Percentiles rank a stretch among this genome's conserved stretches.
Conservation (phyloP, 768 basidiomycete species). For the Mrakia frigida region DNA sequence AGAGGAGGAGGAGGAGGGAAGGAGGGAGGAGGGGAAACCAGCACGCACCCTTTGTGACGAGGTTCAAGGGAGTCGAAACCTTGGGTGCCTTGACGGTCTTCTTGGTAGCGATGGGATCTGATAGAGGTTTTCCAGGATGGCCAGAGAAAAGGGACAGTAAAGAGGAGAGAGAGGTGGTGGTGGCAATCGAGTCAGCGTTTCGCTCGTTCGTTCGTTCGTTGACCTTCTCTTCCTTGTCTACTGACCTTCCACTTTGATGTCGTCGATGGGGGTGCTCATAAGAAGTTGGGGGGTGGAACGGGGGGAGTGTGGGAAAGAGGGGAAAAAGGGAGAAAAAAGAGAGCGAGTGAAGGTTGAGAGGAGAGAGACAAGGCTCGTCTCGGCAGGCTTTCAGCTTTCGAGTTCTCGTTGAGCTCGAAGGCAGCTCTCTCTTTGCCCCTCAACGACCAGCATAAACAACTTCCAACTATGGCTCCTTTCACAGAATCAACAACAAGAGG, state of each 20-base stretch:
- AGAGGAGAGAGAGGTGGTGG: neutral
- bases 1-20: neutral
- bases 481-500: constrained; percentile 5
- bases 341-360: neutral
- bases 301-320: neutral
- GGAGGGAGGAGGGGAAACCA: neutral
- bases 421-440: neutral
- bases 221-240: neutral
- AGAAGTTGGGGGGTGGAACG: constrained; percentile 23
- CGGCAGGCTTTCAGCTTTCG: neutral
- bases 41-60: constrained; percentile 26
- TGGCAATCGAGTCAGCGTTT: neutral
- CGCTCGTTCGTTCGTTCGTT: neutral
- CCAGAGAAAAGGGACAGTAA: too few relatives aligned
- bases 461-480: constrained; percentile 3
- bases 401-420: neutral
- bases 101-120: constrained; percentile 40
- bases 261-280: constrained; percentile 35
- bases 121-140: neutral
- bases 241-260: constrained; percentile 45
- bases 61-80: constrained; percentile 30
- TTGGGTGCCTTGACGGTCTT: constrained; percentile 35
- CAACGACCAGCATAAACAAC: neutral
- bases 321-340: too few relatives aligned
- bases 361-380: neutral